Base-by-base conservation (phyloP, 179 eudicot genomes). In the Corrigiola litoralis region DNA sequence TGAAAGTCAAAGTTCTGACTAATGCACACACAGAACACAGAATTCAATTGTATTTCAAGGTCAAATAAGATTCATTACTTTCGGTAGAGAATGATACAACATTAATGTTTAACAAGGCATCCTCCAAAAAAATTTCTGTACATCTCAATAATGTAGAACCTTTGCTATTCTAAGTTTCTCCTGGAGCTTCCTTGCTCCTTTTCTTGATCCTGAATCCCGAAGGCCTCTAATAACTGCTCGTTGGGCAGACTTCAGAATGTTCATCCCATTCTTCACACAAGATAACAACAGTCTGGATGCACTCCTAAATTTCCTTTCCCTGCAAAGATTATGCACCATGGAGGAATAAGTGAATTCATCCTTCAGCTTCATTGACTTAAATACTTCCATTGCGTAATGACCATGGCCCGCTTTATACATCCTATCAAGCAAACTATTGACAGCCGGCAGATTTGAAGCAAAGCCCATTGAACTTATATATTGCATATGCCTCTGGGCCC, bases 271-370 rank as follows among this genome's bases (percentile, higher is more conserved):
- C 73, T 70, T 80, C 45, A 82, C 42, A 63, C 88, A 86, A 62
- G 92, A 76, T 49, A 85, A 67, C 70, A 90, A 69, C 18, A 90
- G 57, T 68, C 77, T 80, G 38, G 87, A 80, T 61, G 97, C 97
- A 75, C 60, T 46, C 72, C 69, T 78, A 66, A 47, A 88, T 63
- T 80, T 81, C 72, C 86, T 50, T 61, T 61, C 82, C 72, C 68
- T 82, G 74, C 97, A 90, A 66, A 90, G 85, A 75, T 81, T 82
- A 57, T 84, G 89, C 72, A 88, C 85, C 83, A 90, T 63, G 52
- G 92, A 82, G 14, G 95, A 70, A 53, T 88, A 88, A 20, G 97
- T 88, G 79, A 82, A 82, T 33, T 81, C 86, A 77, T 90, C 97
- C 68, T 83, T 88, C 27, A 59, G 12, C 38, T 77, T 76, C 92